phyloP scores from a whole-genome alignment of 169 alveolate species.

The Cryptosporidium canis region DNA sequence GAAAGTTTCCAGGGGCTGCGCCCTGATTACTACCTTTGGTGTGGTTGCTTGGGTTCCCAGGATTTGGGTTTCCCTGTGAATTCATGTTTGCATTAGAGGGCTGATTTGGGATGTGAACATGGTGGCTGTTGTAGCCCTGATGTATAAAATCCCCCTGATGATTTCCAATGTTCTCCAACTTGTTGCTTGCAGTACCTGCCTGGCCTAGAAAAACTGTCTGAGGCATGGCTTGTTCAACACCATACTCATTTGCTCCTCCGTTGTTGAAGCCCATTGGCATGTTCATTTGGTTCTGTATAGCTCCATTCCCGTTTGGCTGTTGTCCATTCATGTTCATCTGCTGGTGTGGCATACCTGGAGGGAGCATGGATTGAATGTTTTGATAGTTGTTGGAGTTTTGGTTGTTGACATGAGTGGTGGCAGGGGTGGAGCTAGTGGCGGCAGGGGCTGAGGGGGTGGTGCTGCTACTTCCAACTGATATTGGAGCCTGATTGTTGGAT shows the following conservation, averaged over 20 bases:
- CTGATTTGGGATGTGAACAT: constrained; percentile 5
- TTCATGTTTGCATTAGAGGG: not conserved
- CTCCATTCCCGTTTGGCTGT: not conserved
- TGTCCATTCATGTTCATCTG: not conserved
- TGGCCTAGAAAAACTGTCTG: constrained; percentile 60
- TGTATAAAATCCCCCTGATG: constrained; percentile 24
- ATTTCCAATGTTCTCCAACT: not conserved
- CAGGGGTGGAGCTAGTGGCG: too few relatives aligned
- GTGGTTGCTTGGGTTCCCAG: constrained; percentile 1
- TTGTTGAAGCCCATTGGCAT: constrained; percentile 42
- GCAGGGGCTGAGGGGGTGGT: too few relatives aligned
- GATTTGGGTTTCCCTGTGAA: constrained; percentile 20
- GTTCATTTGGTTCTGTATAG: not conserved
- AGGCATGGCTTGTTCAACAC: constrained; percentile 53
- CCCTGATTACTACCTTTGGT: not conserved
- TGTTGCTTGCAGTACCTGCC: not conserved
- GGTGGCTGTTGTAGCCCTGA: constrained; percentile 22
- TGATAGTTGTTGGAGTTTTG: constrained; percentile 3
- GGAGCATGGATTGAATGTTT: constrained; percentile 32
- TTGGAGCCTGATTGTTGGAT: constrained; percentile 25
- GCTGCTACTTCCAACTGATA: not conserved
- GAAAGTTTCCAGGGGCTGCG: not conserved
- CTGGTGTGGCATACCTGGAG: constrained; percentile 18
- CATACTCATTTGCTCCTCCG: constrained; percentile 15
- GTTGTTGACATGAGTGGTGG: not conserved